Evolutionary conservation across 805 yeast species (phyloP), one percentile per base, ranked within the genome.

Genomic region (Yarrowia sp.): DNA sequence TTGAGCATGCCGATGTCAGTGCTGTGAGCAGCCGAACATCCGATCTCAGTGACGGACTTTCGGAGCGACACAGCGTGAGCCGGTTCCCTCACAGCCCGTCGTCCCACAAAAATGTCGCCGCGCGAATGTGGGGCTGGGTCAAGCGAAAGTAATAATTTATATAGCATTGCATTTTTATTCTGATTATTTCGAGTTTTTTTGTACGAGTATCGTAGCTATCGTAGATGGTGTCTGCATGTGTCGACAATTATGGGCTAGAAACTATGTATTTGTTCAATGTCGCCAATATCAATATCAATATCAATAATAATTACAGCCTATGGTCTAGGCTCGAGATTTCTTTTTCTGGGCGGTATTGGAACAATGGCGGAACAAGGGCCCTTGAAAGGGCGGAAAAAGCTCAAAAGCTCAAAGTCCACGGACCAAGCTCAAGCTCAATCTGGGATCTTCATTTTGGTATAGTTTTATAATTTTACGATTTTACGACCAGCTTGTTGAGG

Each of bases 121-220:
- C 66, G 31, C 66, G 71, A 17, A 64, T 71, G 69, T 71, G 72
- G 71, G 68, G 71, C 32, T 71, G 74, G 74, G 66, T 71, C 38
- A 55, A 55, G 61, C n/a, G 61, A 55, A 55, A 55, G 61, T 55
- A 55, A 22, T 22, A 22, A 55, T 55, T 55, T 55, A 55, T 55
- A 38, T 55, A 55, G 61, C 61, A 55, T 55, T 55, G 61, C 61
- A 55, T 55, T 50, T 36, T 47, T 47, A 10, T 48, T 51, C 22
- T 51, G 17, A 36, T 31, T 45, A 15, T 41, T 8, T 8, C 22
- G n/a, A 44, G 48, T 22, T n/a, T n/a, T n/a, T n/a, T n/a, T n/a
- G n/a, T n/a, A n/a, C n/a, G n/a, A n/a, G n/a, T n/a, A n/a, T n/a
- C n/a, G n/a, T n/a, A n/a, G n/a, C n/a, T n/a, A n/a, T n/a, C 28